These are phyloP conservation scores for Rhodotorula diobovata DNA, from an alignment of 768 basidiomycete species.

Conservation along the genomic window DNA sequence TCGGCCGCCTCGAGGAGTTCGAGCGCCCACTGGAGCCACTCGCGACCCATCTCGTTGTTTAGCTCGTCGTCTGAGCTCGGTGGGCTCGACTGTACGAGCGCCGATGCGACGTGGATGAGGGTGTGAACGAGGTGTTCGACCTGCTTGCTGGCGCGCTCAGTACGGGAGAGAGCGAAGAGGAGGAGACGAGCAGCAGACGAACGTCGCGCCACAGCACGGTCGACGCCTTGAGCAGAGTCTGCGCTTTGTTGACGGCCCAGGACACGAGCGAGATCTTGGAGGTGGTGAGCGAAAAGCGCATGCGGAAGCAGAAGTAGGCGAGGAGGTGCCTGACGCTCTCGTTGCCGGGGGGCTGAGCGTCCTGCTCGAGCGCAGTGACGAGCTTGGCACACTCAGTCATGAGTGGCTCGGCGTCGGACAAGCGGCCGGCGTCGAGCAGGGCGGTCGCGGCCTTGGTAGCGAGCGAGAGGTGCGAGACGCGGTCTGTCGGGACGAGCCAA, in stretches of 20 bases:
- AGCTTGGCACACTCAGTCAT: not conserved
- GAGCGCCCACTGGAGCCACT: not conserved
- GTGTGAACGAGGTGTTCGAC: slow-evolving; percentile 2
- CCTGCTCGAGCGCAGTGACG: not conserved
- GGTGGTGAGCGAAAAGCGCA: not conserved
- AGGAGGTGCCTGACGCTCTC: slow-evolving; percentile 1
- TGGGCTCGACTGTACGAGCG: not conserved
- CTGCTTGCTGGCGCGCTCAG: not conserved
- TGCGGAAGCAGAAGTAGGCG: slow-evolving; percentile 10
- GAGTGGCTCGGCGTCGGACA: not conserved
- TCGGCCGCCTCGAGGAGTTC: not conserved
- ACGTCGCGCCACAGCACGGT: not conserved
- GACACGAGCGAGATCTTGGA: not conserved
- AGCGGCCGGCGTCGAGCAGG: not conserved
- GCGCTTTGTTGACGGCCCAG: slow-evolving; percentile 6
- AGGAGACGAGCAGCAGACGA: not conserved
- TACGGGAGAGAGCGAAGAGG: no score
- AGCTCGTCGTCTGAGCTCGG: not conserved
- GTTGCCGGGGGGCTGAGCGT: not conserved
- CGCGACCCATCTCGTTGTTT: not conserved
- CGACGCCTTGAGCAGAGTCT: not conserved
- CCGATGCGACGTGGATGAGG: not conserved
- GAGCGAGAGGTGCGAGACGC: slow-evolving; percentile 14
- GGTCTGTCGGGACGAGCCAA: not conserved
- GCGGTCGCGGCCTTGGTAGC: not conserved